Conservation (phyloP, 805 yeast species). For the Pichia scutulata region DNA sequence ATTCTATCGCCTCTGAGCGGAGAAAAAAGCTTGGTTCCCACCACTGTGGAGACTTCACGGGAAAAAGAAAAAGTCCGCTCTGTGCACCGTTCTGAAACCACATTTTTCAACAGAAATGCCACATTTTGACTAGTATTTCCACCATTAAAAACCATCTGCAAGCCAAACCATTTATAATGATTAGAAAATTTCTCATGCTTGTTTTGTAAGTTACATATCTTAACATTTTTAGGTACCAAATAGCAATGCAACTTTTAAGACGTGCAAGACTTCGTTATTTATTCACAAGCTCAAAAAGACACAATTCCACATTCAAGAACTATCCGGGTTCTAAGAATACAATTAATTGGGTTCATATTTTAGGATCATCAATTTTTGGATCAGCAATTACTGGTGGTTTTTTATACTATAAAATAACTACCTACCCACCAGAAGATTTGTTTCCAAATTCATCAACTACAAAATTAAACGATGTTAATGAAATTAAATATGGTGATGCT, state of each 20-base stretch:
- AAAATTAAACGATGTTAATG: conserved; percentile 33
- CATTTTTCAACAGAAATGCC: no score
- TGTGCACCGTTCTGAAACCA: no score
- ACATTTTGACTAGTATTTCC: no score
- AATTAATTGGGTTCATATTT: background rate
- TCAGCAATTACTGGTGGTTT: conserved; percentile 14
- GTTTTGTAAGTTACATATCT: no score
- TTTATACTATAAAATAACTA: conserved; percentile 15
- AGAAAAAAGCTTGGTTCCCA: no score
- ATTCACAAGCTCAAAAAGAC: background rate
- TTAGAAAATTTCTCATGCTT: no score
- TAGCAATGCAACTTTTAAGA: background rate
- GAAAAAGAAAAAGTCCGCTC: no score
- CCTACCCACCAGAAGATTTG: conserved; percentile 19
- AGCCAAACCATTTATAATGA: no score
- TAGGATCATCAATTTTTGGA: background rate
- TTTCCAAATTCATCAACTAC: conserved; percentile 39
- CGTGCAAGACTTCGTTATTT: background rate
- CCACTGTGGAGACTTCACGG: no score
- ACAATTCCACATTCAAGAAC: background rate
- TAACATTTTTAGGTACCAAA: no score
- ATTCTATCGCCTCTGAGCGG: no score
- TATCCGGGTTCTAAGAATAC: background rate
- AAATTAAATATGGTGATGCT: conserved; percentile 50
- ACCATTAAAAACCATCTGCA: no score